Evolutionary conservation across 139 green algal species (phyloP).

Genomic region (Chloropicon primus): DNA sequence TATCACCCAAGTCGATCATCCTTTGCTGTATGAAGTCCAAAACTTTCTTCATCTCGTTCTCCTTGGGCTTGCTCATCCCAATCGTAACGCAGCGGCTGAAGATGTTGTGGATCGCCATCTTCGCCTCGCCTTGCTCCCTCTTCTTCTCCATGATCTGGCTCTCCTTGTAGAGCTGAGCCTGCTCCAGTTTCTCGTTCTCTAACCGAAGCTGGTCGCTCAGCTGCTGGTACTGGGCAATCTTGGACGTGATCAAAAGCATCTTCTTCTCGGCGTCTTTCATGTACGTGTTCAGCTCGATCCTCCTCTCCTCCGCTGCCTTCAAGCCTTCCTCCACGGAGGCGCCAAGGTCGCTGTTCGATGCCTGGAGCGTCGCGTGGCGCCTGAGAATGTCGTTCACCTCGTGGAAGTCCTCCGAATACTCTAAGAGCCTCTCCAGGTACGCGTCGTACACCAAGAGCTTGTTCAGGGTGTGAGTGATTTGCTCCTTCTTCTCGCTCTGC

Average conservation of each 20-base stretch:
- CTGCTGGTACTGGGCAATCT: slow-evolving; percentile 11
- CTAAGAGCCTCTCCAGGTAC: slow-evolving; percentile 3
- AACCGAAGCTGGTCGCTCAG: background rate
- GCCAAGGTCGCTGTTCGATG: background rate
- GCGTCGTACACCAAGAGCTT: background rate
- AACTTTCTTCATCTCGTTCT: background rate
- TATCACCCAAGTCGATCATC: slow-evolving; percentile 5
- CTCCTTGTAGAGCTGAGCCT: background rate
- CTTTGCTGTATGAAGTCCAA: slow-evolving; percentile 3
- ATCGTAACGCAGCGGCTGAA: background rate
- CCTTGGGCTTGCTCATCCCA: background rate
- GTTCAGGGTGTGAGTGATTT: background rate
- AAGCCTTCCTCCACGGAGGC: background rate
- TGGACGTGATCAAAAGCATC: slow-evolving; percentile 3
- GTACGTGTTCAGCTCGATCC: background rate
- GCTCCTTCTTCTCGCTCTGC: slow-evolving; percentile 1
- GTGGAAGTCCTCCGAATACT: background rate
- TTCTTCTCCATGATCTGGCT: background rate
- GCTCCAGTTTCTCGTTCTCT: slow-evolving; percentile 11
- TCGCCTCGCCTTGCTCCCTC: slow-evolving; percentile 10
- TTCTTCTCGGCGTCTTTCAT: slow-evolving; percentile 1
- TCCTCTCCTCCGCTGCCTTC: background rate
- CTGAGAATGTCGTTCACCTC: background rate
- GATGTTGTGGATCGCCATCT: slow-evolving; percentile 10
- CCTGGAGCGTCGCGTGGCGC: background rate